phyloP scores from a whole-genome alignment of 495 filamentous ascomycete genomes.

The Hypomontagnella submonticulosa region DNA sequence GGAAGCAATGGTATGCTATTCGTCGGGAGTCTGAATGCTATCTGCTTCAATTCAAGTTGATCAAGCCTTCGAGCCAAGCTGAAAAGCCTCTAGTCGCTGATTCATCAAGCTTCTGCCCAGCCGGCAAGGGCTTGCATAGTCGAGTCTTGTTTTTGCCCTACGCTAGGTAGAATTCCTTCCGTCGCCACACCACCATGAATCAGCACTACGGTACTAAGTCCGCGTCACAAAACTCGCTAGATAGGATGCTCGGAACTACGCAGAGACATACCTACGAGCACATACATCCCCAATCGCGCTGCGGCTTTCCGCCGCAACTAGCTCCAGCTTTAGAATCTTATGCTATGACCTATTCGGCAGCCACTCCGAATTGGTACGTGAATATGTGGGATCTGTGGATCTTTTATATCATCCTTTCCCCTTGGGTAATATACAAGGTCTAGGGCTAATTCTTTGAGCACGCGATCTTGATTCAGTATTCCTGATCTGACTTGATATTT shows the following conservation, averaged over 20 bases:
- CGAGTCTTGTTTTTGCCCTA: conserved; percentile 33
- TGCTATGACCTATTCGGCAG: conserved; percentile 31
- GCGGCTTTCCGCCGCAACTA: neutral
- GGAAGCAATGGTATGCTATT: conserved; percentile 21
- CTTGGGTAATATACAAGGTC: conserved; percentile 9
- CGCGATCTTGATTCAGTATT: conserved; percentile 26
- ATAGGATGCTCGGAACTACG: neutral
- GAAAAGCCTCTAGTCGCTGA: conserved; percentile 5
- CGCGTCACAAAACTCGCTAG: too few relatives aligned
- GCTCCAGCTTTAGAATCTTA: conserved; percentile 4
- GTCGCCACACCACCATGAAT: conserved; percentile 14
- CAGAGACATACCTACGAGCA: neutral
- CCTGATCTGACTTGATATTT: neutral
- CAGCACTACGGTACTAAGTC: neutral
- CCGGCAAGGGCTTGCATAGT: conserved; percentile 21
- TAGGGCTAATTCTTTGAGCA: conserved; percentile 16
- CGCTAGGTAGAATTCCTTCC: conserved; percentile 31
- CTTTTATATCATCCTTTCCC: conserved; percentile 9
- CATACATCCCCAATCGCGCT: neutral
- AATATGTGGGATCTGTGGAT: neutral
- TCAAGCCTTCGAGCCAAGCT: conserved; percentile 30
- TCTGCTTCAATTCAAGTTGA: conserved; percentile 1
- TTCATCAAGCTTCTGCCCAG: conserved; percentile 42
- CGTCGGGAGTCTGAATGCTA: neutral
- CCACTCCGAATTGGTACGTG: conserved; percentile 26